Conservation (phyloP, 2,329 filamentous ascomycete genomes). For the Pseudogymnoascus sp. region DNA sequence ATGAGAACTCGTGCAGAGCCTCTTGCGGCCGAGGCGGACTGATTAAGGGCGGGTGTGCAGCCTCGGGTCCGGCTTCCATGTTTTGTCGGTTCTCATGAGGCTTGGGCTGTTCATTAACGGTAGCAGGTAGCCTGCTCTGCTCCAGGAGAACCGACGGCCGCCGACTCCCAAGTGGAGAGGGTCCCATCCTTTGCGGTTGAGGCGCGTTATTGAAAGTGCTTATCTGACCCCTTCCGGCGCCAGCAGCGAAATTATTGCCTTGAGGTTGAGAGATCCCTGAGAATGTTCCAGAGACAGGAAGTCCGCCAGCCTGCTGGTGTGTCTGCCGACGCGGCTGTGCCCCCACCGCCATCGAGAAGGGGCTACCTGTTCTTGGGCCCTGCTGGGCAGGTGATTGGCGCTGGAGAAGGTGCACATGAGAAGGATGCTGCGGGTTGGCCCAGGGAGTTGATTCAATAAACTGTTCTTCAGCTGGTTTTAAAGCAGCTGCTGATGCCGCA, state of each 20-base stretch:
- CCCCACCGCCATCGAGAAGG: constrained; percentile 23
- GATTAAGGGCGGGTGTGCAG: background rate
- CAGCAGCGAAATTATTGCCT: background rate
- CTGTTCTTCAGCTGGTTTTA: constrained; percentile 66
- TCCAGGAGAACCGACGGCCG: constrained; percentile 27
- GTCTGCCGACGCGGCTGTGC: constrained; percentile 30
- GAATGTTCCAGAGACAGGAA: constrained; percentile 27
- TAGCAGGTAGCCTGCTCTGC: constrained; percentile 17
- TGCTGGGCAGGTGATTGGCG: constrained; percentile 33
- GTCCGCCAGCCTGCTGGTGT: constrained; percentile 27
- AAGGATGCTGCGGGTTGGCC: constrained; percentile 79
- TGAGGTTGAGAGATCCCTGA: constrained; percentile 14
- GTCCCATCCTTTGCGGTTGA: constrained; percentile 22
- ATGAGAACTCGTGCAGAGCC: background rate
- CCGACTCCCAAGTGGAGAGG: constrained; percentile 26
- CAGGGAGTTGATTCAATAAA: constrained; percentile 85
- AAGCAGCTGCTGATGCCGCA: constrained; percentile 24
- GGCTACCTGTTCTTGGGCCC: constrained; percentile 29
- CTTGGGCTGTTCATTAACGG: constrained; percentile 15
- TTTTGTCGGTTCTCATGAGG: constrained; percentile 7
- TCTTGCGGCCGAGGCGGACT: constrained; percentile 1
- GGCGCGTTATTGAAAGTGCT: constrained; percentile 6
- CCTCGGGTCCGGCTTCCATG: background rate
- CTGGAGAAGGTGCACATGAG: constrained; percentile 41
- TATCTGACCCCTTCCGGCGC: background rate